A percentile compares a stretch with the other conserved stretches of the same genome.
Conservation (phyloP, 2,329 filamentous ascomycete species). For the Raffaelea ambrosiae region DNA sequence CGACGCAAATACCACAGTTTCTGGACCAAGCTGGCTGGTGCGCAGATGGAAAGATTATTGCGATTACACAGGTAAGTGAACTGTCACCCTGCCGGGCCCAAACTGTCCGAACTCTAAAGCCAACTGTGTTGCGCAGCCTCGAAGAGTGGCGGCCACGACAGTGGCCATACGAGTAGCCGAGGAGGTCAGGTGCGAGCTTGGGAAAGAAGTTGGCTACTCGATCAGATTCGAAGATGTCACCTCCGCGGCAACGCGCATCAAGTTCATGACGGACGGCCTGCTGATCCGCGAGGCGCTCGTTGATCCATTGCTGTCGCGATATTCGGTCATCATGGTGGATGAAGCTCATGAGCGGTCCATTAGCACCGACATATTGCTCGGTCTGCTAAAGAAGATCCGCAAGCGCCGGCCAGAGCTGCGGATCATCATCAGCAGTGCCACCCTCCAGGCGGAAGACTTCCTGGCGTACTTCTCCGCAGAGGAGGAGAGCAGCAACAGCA, state of each 20-base stretch:
- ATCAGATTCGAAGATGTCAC: constrained; percentile 90
- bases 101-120: neutral
- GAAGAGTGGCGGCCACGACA: constrained; percentile 82
- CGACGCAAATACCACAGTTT: constrained; percentile 90
- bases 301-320: constrained; percentile 81
- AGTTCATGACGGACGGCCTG: constrained; percentile 91
- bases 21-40: constrained; percentile 87
- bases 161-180: constrained; percentile 84
- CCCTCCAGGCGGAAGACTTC: constrained; percentile 82
- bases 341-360: constrained; percentile 93
- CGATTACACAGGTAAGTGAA: constrained; percentile 60
- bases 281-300: constrained; percentile 87
- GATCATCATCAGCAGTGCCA: constrained; percentile 89
- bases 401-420: constrained; percentile 72
- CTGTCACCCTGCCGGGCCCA: too few relatives aligned
- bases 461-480: constrained; percentile 61
- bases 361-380: constrained; percentile 84
- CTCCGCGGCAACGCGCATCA: constrained; percentile 76
- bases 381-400: constrained; percentile 82
- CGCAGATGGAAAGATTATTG: constrained; percentile 71
- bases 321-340: constrained; percentile 96
- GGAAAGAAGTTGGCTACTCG: constrained; percentile 87
- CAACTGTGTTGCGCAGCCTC: constrained; percentile 48
- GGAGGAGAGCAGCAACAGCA: constrained; percentile 21
- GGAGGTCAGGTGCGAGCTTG: constrained; percentile 76